These are phyloP conservation scores for Linum trigynum DNA, from an alignment of 345 rosid genomes.

Conservation along the genomic window DNA sequence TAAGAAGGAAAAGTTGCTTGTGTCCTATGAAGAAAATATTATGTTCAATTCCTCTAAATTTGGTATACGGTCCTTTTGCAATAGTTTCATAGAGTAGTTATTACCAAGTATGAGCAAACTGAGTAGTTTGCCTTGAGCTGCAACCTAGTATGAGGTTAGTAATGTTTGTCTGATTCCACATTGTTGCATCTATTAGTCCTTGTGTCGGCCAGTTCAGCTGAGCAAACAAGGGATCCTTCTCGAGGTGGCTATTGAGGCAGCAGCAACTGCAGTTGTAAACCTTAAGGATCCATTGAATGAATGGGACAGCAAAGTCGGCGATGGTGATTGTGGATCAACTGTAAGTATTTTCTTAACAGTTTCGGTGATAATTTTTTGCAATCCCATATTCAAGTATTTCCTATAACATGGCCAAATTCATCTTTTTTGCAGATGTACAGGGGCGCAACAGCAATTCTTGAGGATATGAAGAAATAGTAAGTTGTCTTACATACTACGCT, in stretches of 20 bases:
- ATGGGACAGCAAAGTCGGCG: slow-evolving; percentile 96
- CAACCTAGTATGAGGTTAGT: not conserved
- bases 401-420: slow-evolving; percentile 6
- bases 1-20: too few species aligned
- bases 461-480: slow-evolving; percentile 78
- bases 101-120: too few species aligned
- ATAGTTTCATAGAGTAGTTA: too few species aligned
- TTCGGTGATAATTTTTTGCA: slow-evolving; percentile 3
- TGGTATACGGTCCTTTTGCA: too few species aligned
- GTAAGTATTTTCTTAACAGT: slow-evolving; percentile 37
- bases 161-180: slow-evolving; percentile 9
- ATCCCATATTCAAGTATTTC: not conserved
- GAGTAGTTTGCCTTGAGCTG: too few species aligned
- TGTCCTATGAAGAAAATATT: too few species aligned
- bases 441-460: slow-evolving; percentile 76
- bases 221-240: slow-evolving; percentile 57
- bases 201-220: slow-evolving; percentile 51
- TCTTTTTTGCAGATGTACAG: slow-evolving; percentile 56
- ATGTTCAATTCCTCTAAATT: not conserved
- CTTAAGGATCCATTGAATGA: slow-evolving; percentile 72
- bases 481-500: slow-evolving; percentile 18
- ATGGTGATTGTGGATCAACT: slow-evolving; percentile 96
- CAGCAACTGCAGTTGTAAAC: slow-evolving; percentile 51
- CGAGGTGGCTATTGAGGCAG: slow-evolving; percentile 83
- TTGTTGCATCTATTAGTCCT: slow-evolving; percentile 38